Conservation (phyloP, 2,329 filamentous ascomycete genomes). For the Harringtonia lauricola region DNA sequence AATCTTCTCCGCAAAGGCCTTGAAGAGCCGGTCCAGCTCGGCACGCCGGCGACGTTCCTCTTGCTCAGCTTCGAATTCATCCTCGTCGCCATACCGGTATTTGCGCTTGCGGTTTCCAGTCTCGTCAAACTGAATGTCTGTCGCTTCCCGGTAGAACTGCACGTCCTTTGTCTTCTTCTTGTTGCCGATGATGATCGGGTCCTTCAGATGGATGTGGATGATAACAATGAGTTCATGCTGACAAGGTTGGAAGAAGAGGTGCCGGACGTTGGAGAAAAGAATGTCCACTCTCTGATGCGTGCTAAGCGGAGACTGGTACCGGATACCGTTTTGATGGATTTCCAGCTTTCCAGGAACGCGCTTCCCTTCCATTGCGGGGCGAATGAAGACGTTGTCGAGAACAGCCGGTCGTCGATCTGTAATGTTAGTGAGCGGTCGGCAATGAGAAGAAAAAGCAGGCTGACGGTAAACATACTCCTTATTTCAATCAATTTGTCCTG, state of each 20-base stretch:
- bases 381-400: conserved; percentile 89
- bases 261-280: conserved; percentile 95
- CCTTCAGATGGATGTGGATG: conserved; percentile 95
- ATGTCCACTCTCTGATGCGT: conserved; percentile 81
- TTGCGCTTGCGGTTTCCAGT: conserved; percentile 97
- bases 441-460: neutral
- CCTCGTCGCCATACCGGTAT: conserved; percentile 94
- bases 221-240: conserved; percentile 94
- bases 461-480: conserved; percentile 52
- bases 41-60: conserved; percentile 85
- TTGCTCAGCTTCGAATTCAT: conserved; percentile 97
- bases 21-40: conserved; percentile 93
- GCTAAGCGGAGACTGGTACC: conserved; percentile 75
- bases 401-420: conserved; percentile 78
- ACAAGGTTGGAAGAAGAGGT: conserved; percentile 97
- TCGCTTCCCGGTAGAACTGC: conserved; percentile 95
- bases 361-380: conserved; percentile 92
- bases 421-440: conserved; percentile 26
- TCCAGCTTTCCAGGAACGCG: conserved; percentile 91
- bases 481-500: conserved; percentile 96
- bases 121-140: conserved; percentile 97
- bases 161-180: conserved; percentile 97
- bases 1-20: conserved; percentile 93
- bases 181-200: conserved; percentile 95
- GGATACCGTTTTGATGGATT: conserved; percentile 97